A percentile compares a stretch with the other conserved stretches of the same genome.
Conservation (phyloP, 2,329 filamentous ascomycete species). For the Neocucurbitaria cava region DNA sequence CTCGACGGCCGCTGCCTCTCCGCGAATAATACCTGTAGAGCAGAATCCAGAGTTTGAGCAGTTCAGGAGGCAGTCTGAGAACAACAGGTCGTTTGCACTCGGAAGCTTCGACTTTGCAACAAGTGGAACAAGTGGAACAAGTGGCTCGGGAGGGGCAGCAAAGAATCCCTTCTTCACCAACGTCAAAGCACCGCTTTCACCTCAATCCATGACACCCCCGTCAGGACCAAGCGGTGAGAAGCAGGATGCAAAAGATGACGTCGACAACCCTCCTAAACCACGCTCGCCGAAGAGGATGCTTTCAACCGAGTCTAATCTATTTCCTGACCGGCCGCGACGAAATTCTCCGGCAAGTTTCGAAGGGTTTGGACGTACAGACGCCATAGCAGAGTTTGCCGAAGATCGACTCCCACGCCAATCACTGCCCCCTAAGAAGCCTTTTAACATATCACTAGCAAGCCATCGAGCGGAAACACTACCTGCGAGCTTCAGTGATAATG, state of each 20-base stretch:
- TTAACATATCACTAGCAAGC: constrained; percentile 24
- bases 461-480: constrained; percentile 58
- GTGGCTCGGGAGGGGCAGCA: constrained; percentile 30
- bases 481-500: constrained; percentile 31
- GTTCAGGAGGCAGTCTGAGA: constrained; percentile 73
- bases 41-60: constrained; percentile 83
- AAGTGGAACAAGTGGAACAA: too few relatives aligned
- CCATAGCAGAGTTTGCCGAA: constrained; percentile 44
- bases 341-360: constrained; percentile 57
- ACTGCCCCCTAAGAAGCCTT: constrained; percentile 32
- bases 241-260: constrained; percentile 25
- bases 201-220: constrained; percentile 39
- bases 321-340: constrained; percentile 53
- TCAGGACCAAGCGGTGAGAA: constrained; percentile 12
- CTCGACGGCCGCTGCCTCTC: constrained; percentile 72
- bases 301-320: constrained; percentile 52
- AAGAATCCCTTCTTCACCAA: constrained; percentile 33
- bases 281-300: constrained; percentile 59
- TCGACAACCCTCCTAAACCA: constrained; percentile 33
- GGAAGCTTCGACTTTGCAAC: constrained; percentile 53
- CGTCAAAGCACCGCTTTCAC: constrained; percentile 43
- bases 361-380: constrained; percentile 41
- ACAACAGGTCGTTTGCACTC: constrained; percentile 58
- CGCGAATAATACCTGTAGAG: constrained; percentile 73
- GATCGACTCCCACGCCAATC: constrained; percentile 41